Evolutionary conservation across 2,329 filamentous ascomycete genomes (phyloP), one percentile per base, ranked within the genome.

Genomic region (Elsinoe perseae): DNA sequence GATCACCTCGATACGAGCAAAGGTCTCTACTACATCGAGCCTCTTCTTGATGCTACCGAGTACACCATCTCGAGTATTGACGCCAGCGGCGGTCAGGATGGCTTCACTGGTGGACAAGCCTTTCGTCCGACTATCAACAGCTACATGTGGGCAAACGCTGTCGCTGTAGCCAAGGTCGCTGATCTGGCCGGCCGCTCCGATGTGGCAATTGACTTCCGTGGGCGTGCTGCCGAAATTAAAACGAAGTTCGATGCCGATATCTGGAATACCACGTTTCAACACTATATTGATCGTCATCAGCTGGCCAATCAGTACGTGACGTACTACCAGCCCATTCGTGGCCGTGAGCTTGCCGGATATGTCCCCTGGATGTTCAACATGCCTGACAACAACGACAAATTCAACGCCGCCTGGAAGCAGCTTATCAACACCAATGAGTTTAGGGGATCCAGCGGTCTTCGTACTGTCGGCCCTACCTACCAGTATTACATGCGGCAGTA

Each of bases 61-160:
- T 75, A 75, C 58, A 75, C 72, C 1, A 74, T 75, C 44, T 68
- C 70, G 0, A 72, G 69, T 40, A 75, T 74, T 55, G 73, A 75
- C 56, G 70, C 73, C 0, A 69, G 65, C 0, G 65, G 67, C n/a
- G 71, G 70, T 3, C 28, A 58, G 16, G 73, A 75, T 48, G 73
- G 73, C 0, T 75, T 75, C 38, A 62, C 57, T 0, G 72, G 72
- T 1, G 73, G 73, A 2, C 54, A 71, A 8, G 64, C 72, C 1
- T 75, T 75, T 63, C 65, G 73, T 4, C 73, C 73, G 0, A 72
- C 70, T 18, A 74, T 75, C 62, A 75, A 75, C 61, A 70, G 68
- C 56, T 75, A 73, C 59, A 70, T 73, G 59, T 75, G 70, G 57
- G 73, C 72, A 5, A 75, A 75, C 38, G 73, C 73, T 1, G 61